Base-by-base conservation (phyloP, 495 filamentous ascomycete species). In the Paragyromitra xinjiangensis region DNA sequence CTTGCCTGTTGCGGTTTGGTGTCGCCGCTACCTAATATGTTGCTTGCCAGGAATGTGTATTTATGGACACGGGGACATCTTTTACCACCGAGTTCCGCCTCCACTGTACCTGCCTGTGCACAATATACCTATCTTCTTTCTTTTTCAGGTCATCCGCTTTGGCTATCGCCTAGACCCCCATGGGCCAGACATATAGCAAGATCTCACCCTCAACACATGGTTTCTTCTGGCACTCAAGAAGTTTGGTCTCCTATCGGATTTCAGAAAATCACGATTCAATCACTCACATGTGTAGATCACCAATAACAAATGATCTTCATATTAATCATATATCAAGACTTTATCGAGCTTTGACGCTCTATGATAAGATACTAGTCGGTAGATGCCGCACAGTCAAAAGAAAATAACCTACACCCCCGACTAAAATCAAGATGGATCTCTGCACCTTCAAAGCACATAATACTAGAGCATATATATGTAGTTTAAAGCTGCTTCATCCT, bases 1-100 rank as follows among this genome's bases (percentile, higher is more conserved):
- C 74, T 77, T 77, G 40, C 74, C 74, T 51, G 14, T 77, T 73
- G 22, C 50, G 44, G 74, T 22, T 64, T 77, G 67, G 73, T 51
- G 59, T 42, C 62, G 39, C 64, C 59, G 26, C 61, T 77, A 48
- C 70, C 50, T 73, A 14, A 58, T 58, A 37, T 69, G 29, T 19
- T 69, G 44, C 29, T 19, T 53, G 42, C 45, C 68, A 71, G 56
- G 69, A 71, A 61, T 65, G 50, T 72, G 6, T 63, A 66, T 69
- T 66, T 67, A 73, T 59, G 63, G 64, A 53, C 66, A 70, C 34
- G 65, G 69, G 64, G 40, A 59, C 71, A 72, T 65, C 59, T 59
- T 14, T 62, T 61, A 53, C 14, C 56, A 59, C 39, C 24, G 16
- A 48, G 19, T 45, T 37, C 69, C 58, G 48, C 9, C 4, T 53